Evolutionary conservation across 257 asterid genomes (phyloP), one percentile per base, ranked within the genome.

Genomic region (Prunella vulgaris): DNA sequence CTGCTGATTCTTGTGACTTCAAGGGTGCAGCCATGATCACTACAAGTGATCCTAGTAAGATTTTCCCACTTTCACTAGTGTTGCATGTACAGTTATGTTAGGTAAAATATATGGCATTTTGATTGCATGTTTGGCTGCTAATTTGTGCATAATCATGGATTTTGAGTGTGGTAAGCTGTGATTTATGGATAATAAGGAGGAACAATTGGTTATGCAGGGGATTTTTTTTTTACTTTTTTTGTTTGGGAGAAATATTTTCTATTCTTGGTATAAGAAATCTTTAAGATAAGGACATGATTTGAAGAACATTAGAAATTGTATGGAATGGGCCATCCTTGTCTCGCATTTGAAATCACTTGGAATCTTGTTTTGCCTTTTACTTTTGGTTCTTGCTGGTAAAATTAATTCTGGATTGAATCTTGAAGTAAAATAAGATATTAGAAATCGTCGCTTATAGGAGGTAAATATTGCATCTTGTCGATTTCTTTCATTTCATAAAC

Each of bases 31-130:
- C 97, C 65, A 87, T 84, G 93, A 84, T 94, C 87, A 94, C 99
- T 67, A 91, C 99, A n/a, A 77, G 88, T 9, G 98, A 94, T 84
- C 99, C 99, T 27, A 91, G 99, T 94, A 85, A 91, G 97, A 81
- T 5, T 66, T 66, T 59, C 48, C 27, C n/a, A 7, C 46, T 65
- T 25, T 12, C 20, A 17, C 24, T 60, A 14, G 0, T 67, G 69
- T 48, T 68, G 1, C 9, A 69, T 66, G 56, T 57, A 7, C 58
- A 21, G 40, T 58, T 62, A 5, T 46, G 64, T 14, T 35, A 13
- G 37, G 60, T 35, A 30, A 21, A 35, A 57, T 62, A 61, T 32
- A 62, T 40, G 35, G 13, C 40, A 66, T 54, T 28, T 25, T 17
- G 17, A 68, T 20, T 38, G n/a, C 57, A 51, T 42, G 15, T 69